Evolutionary conservation across 345 rosid genomes (phyloP), one percentile per base, ranked within the genome.

Genomic region (Mallotus nudiflorus): DNA sequence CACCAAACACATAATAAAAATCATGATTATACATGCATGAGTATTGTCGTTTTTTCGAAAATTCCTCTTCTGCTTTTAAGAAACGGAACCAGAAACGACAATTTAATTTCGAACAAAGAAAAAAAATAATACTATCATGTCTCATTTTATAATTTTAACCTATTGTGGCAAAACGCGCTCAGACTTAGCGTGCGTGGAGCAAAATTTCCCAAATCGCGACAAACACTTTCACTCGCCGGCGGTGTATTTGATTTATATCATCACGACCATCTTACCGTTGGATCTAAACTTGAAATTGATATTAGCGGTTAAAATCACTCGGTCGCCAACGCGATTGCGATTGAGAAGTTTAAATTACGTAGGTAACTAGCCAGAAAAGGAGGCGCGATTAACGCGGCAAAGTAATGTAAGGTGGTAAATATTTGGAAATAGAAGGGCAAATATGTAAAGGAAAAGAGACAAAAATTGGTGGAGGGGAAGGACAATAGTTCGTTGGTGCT

Each of bases 361-460:
- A 14, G 13, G 16, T 19, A 24, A 22, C 16, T n/a, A 14, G 50
- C 68, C 66, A 35, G 67, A 61, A 71, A 79, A 15, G 18, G 67
- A 1, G 72, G 75, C 81, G 70, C 51, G 44, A 77, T 82, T 67
- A 62, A 74, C 83, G 82, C 75, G 79, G 70, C 59, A 18, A 73
- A 64, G 74, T 14, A 44, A 64, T 11, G 66, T 42, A 56, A 4
- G 33, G 29, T 25, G 19, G 70, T 69, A 55, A 75, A 75, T 71
- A 25, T 18, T 4, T 0, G 15, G n/a, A 37, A 54, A 20, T 1
- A 7, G 6, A 3, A 29, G 44, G 75, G 27, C 7, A 62, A 24
- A 55, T n/a, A 3, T 68, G 9, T 29, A 40, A 0, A 25, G 39
- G 1, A 9, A 6, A 15, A 52, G 46, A 18, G 0, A 19, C 18